Evolutionary conservation across 1,284 basidiomycete genomes (phyloP).

Genomic region (Ceratobasidium theobromae): DNA sequence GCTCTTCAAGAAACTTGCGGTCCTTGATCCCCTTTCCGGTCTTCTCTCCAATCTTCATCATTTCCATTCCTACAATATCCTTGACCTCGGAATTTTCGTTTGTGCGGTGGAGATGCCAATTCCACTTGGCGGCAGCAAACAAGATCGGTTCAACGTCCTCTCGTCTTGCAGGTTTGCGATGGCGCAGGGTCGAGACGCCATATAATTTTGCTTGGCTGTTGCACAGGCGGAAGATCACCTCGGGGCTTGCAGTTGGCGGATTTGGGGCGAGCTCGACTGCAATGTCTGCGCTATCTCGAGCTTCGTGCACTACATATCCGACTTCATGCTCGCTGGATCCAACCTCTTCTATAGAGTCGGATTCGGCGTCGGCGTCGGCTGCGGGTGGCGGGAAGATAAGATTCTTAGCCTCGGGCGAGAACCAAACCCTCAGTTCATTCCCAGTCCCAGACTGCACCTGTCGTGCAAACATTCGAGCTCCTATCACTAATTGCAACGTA

Average conservation of each 20-base stretch:
- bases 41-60: constrained; percentile 32
- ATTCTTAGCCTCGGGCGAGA: constrained; percentile 15
- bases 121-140: constrained; percentile 26
- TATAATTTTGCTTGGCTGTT: background rate
- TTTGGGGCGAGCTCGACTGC: background rate
- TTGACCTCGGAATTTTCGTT: constrained; percentile 41
- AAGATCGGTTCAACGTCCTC: constrained; percentile 14
- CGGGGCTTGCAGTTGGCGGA: background rate
- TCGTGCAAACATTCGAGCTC: constrained; percentile 22
- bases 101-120: constrained; percentile 48
- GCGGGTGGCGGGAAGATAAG: background rate
- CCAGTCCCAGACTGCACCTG: constrained; percentile 9
- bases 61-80: constrained; percentile 30
- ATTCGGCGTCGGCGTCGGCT: background rate
- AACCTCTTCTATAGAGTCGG: too few species aligned
- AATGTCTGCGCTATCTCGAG: constrained; percentile 24
- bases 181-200: background rate
- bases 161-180: constrained; percentile 2
- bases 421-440: constrained; percentile 11
- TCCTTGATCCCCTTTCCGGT: background rate
- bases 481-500: background rate
- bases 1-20: background rate
- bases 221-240: constrained; percentile 2
- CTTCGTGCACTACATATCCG: constrained; percentile 8
- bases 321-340: background rate